Evolutionary conservation across 345 rosid genomes (phyloP).

Genomic region (Citrus maxima): DNA sequence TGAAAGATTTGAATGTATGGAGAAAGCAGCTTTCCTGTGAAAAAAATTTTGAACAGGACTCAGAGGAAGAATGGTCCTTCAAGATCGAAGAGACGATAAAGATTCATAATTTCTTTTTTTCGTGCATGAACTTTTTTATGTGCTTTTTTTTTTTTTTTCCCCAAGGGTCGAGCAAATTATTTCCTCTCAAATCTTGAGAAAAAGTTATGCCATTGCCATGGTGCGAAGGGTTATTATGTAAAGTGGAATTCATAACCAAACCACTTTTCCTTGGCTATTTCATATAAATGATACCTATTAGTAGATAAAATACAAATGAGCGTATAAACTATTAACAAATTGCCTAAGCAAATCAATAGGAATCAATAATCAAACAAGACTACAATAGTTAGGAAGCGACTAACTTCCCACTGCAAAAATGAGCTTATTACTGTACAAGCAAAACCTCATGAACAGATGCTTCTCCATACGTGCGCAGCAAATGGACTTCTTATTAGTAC

Average conservation of each 20-base stretch:
- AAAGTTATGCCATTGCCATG: too few relatives aligned
- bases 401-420: not conserved
- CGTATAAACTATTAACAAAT: not conserved
- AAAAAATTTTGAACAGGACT: not conserved
- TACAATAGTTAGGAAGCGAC: not conserved
- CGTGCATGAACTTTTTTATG: not conserved
- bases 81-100: not conserved
- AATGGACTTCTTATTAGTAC: not conserved
- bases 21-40: not conserved
- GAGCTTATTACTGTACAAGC: slow-evolving; percentile 5
- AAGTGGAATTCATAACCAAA: not conserved
- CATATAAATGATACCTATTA: not conserved
- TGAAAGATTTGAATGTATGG: too few relatives aligned
- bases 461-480: slow-evolving; percentile 2
- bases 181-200: too few relatives aligned
- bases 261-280: not conserved
- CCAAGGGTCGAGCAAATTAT: too few relatives aligned
- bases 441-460: not conserved
- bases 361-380: not conserved
- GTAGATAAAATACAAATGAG: not conserved
- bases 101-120: not conserved
- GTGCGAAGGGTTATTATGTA: too few relatives aligned
- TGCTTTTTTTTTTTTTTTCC: too few relatives aligned
- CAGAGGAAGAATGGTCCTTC: not conserved
- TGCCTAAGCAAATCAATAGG: not conserved